phyloP scores from a whole-genome alignment of 129 eudicot genomes.

The Centrapalus pauciflorus region DNA sequence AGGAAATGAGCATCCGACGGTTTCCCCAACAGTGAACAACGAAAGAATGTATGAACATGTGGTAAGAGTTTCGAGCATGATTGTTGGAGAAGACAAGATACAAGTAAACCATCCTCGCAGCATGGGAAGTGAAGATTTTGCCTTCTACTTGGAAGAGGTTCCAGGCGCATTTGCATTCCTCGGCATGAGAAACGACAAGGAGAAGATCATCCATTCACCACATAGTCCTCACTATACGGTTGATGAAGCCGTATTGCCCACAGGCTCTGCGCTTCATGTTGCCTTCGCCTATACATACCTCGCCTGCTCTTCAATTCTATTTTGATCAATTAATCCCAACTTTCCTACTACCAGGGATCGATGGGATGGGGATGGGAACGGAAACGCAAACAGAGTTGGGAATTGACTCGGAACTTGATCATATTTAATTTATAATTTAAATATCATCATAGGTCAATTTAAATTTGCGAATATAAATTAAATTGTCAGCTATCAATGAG shows the following conservation, averaged over 20 bases:
- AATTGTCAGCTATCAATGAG: no score
- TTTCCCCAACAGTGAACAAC: conserved; percentile 56
- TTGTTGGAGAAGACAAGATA: conserved; percentile 42
- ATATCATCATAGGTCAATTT: no score
- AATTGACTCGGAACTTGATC: no score
- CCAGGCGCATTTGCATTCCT: conserved; percentile 50
- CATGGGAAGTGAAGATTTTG: conserved; percentile 77
- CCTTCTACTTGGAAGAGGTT: conserved; percentile 46
- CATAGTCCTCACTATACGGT: conserved; percentile 56
- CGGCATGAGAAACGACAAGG: conserved; percentile 44
- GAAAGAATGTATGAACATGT: conserved; percentile 45
- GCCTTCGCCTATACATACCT: conserved; percentile 58
- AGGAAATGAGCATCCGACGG: conserved; percentile 42
- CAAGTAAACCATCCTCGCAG: conserved; percentile 24
- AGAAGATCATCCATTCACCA: conserved; percentile 40
- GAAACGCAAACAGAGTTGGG: no score
- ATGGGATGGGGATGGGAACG: no score
- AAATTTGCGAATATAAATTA: no score
- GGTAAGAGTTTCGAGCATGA: conserved; percentile 25
- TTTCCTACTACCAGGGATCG: no score
- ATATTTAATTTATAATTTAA: no score
- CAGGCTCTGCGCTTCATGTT: conserved; percentile 68
- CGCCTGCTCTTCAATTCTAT: no score
- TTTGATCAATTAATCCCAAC: no score
- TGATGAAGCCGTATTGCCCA: conserved; percentile 58